Evolutionary conservation across 1,284 basidiomycete genomes (phyloP), one percentile per base, ranked within the genome.

Genomic region (Melanopsichium pennsylvanicum): DNA sequence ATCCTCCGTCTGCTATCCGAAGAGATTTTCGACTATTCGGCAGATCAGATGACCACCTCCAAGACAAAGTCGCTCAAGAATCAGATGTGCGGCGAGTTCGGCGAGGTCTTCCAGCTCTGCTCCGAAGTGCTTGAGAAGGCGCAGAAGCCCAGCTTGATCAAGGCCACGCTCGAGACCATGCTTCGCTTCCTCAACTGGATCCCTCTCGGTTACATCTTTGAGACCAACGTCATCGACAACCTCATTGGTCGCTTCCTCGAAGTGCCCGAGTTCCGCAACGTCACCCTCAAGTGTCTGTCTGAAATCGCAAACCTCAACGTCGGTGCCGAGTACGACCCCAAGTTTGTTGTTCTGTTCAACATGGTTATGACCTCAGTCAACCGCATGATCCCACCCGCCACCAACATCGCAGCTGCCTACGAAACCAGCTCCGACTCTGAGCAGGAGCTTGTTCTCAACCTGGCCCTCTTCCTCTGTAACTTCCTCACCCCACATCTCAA

Each of bases 151-250:
- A 93, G 92, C 25, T 84, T 99, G 56, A 95, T 98, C 84, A 93
- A 88, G 83, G 92, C 91, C 9, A 98, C 96, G 4, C 85, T 99
- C 66, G 95, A 98, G 82, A 98, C 96, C 0, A 86, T 98, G 35
- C 85, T 98, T 59, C 86, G 93, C 56, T 99, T 99, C 86, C 84
- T 99, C 76, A 97, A 97, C 83, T 99, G 96, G 96, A 98, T 99
- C 79, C 96, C 96, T 41, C 85, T 99, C 38, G 96, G 95, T 22
- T 99, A 95, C 83, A 97, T 99, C 75, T 99, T 98, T 74, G 96
- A 98, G 84, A 98, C 96, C 1, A 92, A 90, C 43, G 90, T 99
- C 77, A 97, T 98, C 74, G 96, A 99, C 83, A 86, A 92, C 57
- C 86, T 99, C 19, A 86, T 98, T 43, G 89, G 90, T 86, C 32